phyloP scores from a whole-genome alignment of 2,329 filamentous ascomycete genomes.

The Sarocladium kiliense region DNA sequence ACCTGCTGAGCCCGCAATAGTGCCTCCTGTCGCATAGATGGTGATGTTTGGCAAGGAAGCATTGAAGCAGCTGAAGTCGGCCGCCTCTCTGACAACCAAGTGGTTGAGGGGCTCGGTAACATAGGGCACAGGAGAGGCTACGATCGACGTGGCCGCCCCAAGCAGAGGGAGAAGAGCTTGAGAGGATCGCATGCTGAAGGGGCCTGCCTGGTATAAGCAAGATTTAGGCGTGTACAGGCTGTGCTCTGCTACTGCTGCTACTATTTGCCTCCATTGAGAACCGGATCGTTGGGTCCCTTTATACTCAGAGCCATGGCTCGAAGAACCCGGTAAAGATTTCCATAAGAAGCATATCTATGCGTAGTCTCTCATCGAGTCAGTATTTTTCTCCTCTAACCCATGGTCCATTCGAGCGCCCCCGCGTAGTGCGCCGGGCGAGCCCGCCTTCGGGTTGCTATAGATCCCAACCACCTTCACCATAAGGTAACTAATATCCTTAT shows the following conservation, averaged over 20 bases:
- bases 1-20: slow-evolving; percentile 49
- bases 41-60: slow-evolving; percentile 49
- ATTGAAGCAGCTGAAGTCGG: slow-evolving; percentile 24
- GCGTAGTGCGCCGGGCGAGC: background rate
- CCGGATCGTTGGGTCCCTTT: background rate
- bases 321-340: background rate
- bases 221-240: background rate
- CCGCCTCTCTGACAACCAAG: background rate
- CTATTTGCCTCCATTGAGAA: background rate
- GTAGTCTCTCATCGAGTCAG: background rate
- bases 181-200: background rate
- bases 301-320: background rate
- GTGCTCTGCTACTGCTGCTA: too few species aligned
- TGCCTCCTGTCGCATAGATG: slow-evolving; percentile 55
- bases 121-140: background rate
- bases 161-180: background rate
- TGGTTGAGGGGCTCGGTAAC: background rate
- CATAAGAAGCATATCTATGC: background rate
- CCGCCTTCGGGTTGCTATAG: background rate
- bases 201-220: too few species aligned
- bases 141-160: background rate
- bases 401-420: background rate
- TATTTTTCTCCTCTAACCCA: background rate
- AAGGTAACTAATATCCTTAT: background rate
- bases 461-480: background rate